Conservation (phyloP, 345 rosid species). For the Excoecaria cochinchinensis region DNA sequence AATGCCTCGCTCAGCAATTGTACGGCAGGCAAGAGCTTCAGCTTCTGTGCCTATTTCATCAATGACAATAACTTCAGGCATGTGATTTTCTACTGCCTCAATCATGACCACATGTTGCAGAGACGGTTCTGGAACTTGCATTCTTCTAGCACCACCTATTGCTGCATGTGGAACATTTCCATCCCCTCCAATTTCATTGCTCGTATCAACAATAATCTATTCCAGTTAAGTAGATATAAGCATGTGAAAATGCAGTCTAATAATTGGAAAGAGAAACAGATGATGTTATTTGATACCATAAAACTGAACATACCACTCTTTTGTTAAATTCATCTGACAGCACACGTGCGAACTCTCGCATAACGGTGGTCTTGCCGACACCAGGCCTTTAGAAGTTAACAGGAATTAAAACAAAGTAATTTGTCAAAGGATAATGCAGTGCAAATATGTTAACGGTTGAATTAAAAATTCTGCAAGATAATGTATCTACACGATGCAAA, state of each 20-base stretch:
- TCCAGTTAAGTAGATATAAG: neutral
- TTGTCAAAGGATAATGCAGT: neutral
- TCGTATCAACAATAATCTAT: conserved; percentile 68
- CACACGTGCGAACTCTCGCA: conserved; percentile 67
- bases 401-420: neutral
- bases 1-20: conserved; percentile 69
- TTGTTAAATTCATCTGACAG: conserved; percentile 60
- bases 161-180: conserved; percentile 73
- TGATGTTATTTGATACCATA: neutral
- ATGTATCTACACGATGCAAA: neutral
- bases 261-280: neutral
- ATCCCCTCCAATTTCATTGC: conserved; percentile 81
- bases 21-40: conserved; percentile 63
- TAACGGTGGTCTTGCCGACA: conserved; percentile 71
- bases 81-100: conserved; percentile 76
- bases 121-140: conserved; percentile 68
- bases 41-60: conserved; percentile 73
- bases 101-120: conserved; percentile 71
- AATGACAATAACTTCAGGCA: conserved; percentile 71
- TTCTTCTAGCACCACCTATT: conserved; percentile 72
- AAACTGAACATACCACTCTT: conserved; percentile 51
- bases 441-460: neutral
- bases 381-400: conserved; percentile 45
- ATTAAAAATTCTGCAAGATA: neutral
- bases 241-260: neutral